Percentiles rank a stretch among this genome's conserved stretches.
These are phyloP conservation scores for Obba rivulosa DNA, from an alignment of 768 basidiomycete genomes.

Conservation along the genomic window DNA sequence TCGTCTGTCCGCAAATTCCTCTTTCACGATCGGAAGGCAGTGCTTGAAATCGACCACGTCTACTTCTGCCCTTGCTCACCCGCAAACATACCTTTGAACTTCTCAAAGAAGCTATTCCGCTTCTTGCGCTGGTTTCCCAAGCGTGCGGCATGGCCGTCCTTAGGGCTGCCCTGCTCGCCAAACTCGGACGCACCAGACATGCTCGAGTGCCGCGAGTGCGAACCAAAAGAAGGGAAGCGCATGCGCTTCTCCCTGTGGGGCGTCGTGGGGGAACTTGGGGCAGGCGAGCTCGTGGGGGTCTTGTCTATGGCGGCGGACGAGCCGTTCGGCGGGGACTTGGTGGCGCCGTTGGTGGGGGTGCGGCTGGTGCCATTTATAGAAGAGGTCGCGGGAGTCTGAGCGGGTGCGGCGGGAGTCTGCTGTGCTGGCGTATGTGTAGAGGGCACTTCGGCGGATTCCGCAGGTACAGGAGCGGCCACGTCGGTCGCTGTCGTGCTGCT, in stretches of 20 bases:
- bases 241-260: conserved; percentile 18
- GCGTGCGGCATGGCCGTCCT: conserved; percentile 5
- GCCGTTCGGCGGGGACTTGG: conserved; percentile 2
- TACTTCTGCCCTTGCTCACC: conserved; percentile 6
- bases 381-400: conserved; percentile 2
- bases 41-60: not conserved
- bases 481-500: conserved; percentile 8
- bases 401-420: conserved; percentile 4
- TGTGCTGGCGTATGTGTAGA: conserved; percentile 11
- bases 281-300: conserved; percentile 2
- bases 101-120: conserved; percentile 25
- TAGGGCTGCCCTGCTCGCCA: conserved; percentile 4
- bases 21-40: too few relatives aligned
- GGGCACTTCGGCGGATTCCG: conserved; percentile 4
- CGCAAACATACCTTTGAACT: conserved; percentile 25
- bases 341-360: not conserved
- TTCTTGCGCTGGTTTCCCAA: conserved; percentile 19
- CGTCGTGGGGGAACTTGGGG: conserved; percentile 4
- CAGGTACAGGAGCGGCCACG: not conserved
- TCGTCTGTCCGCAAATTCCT: too few relatives aligned
- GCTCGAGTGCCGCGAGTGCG: conserved; percentile 14
- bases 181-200: conserved; percentile 11
- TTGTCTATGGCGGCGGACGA: conserved; percentile 8
- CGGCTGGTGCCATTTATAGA: conserved; percentile 1
- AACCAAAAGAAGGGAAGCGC: conserved; percentile 25